Evolutionary conservation across 2,329 filamentous ascomycete species (phyloP).

Genomic region (Hymenoscyphus infarciens): DNA sequence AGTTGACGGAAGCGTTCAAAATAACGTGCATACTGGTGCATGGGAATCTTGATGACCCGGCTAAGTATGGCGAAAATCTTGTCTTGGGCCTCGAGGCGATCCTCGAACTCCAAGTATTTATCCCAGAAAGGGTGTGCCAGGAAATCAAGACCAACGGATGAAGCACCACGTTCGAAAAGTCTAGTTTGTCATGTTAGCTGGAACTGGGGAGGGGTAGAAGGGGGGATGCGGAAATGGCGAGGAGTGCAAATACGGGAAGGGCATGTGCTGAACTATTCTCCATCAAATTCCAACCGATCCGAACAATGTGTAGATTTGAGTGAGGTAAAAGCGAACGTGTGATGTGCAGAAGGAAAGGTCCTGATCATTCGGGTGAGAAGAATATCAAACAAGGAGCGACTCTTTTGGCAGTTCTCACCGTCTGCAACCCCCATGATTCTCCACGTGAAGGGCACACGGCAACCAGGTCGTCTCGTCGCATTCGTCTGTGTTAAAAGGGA

Average conservation of each 20-base stretch:
- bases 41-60: conserved; percentile 82
- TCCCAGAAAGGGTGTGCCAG: conserved; percentile 97
- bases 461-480: conserved; percentile 37
- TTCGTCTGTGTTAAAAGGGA: conserved; percentile 55
- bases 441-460: conserved; percentile 24
- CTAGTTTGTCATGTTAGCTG: conserved; percentile 46
- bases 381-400: conserved; percentile 52
- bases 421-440: conserved; percentile 46
- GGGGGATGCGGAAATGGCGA: conserved; percentile 37
- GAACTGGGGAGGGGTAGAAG: conserved; percentile 21
- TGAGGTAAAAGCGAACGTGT: conserved; percentile 42
- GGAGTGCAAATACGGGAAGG: conserved; percentile 61
- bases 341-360: conserved; percentile 50
- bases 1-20: conserved; percentile 85
- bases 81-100: conserved; percentile 78
- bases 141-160: conserved; percentile 86
- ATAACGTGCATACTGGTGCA: conserved; percentile 94
- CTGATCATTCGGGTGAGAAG: conserved; percentile 65
- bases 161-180: conserved; percentile 86
- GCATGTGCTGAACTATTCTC: conserved; percentile 50
- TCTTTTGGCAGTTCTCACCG: conserved; percentile 70
- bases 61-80: conserved; percentile 80
- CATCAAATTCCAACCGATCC: conserved; percentile 44
- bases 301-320: conserved; percentile 36
- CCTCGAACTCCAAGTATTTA: conserved; percentile 96